Evolutionary conservation across 306 rosid species (phyloP), one percentile per base, ranked within the genome.

Genomic region (Sphenostylis stenocarpa): DNA sequence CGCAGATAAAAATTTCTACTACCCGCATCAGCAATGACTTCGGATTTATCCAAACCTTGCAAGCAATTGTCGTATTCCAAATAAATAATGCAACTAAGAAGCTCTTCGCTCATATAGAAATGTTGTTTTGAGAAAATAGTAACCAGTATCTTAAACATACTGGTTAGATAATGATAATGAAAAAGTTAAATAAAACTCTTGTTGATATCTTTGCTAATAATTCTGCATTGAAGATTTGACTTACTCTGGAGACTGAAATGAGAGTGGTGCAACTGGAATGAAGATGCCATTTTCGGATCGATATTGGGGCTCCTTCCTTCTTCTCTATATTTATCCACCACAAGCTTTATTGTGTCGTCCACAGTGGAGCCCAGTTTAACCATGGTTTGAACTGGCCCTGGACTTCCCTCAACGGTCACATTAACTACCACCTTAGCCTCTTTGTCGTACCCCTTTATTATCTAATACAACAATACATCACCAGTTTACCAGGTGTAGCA

Each of bases 381-480:
- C 97, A 95, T 83, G 36, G 90, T 80, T 52, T 91, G 79, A 0
- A 95, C 81, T 41, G 97, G 95, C 63, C 97, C 98, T 10, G 97
- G 88, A 76, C 97, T 95, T 69, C 98, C 95, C 75, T 95, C 98
- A 4, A 95, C 96, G 0, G 88, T 88, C 77, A 95, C 96, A 67
- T 83, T 95, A 31, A 95, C 82, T 15, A 95, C 97, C 69, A 95
- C 98, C 84, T 95, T 92, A 6, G 96, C 89, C 70, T 90, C 96
- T 79, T 85, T 90, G 64, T 83, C 87, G 87, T 89, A 89, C 12
- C 79, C 86, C 86, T 79, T 87, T 44, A 72, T 78, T 49, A 61
- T 78, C 75, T 76, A 72, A 20, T 29, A 23, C 7, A 12, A 69
- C 3, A 17, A 12, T 4, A 60, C 29, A 56, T 23, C 2, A 47